Base-by-base conservation (phyloP, 2,329 filamentous ascomycete genomes). In the Aspergillus clavatus region DNA sequence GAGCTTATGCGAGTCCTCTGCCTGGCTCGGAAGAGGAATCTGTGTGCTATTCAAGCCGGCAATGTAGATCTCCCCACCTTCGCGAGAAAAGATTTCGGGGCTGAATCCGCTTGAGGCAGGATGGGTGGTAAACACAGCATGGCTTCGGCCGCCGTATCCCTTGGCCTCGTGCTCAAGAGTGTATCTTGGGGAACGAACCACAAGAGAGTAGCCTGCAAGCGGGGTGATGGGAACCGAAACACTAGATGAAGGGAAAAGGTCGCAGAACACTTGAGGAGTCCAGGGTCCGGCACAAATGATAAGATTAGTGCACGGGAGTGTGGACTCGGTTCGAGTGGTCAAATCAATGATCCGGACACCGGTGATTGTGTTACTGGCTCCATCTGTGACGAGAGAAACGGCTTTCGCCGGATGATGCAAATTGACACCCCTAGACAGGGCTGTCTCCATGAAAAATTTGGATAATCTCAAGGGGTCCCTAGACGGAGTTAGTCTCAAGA, bases 131-230 rank as follows among this genome's bases (percentile, higher is more conserved):
- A 87, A 90, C 2, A 91, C 67, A 1, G 86, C 82, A 61, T 89
- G 82, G 59, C 81, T 85, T 2, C 72, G 70, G 24, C 60, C 61
- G 3, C 46, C 72, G n/a, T 74, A 63, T 31, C 69, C 61, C 4
- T 52, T 54, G 4, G 42, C 50, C 40, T 68, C 64, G 7, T 61
- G 57, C 6, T 59, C 52, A 10, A 54, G 39, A 2, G 56, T 66
- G 49, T 47, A 71, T 65, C 74, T 70, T 1, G 83, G 80, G 5
- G 79, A 81, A 46, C 72, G 77, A 4, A 90, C 66, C 2, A 89
- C 77, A 7, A 91, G 67, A 14, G 84, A 88, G 65, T 90, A 82
- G 0, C 87, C 87, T 0, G 84, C 84, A 4, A 89, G 69, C 14
- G 79, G 74, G 3, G 72, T 69, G 33, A 89, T 71, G 0, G 81